These are phyloP conservation scores for Penicillium riverlandense DNA, from an alignment of 495 filamentous ascomycete species.

Conservation along the genomic window DNA sequence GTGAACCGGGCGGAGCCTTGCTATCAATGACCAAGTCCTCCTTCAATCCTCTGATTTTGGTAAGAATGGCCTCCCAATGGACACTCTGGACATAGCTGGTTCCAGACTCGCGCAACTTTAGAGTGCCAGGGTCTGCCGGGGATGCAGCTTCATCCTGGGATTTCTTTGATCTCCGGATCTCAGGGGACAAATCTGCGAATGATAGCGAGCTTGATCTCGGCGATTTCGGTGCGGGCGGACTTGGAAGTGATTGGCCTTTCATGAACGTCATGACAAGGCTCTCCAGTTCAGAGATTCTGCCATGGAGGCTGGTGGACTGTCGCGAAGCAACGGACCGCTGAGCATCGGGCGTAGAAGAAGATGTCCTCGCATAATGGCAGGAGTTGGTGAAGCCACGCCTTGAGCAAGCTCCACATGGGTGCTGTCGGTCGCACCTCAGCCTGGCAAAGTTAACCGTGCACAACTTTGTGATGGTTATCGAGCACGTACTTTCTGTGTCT, in stretches of 20 bases:
- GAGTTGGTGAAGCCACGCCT: constrained; percentile 1
- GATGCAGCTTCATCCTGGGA: not conserved
- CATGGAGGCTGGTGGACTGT: too few species aligned
- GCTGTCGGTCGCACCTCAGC: constrained; percentile 19
- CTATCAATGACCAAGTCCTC: constrained; percentile 7
- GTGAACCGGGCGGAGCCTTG: constrained; percentile 9
- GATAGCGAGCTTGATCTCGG: too few species aligned
- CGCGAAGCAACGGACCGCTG: too few species aligned
- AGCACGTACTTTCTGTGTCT: constrained; percentile 22
- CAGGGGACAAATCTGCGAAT: constrained; percentile 4
- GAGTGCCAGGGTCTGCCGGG: constrained; percentile 14
- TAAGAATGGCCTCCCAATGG: constrained; percentile 8
- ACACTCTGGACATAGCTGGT: constrained; percentile 7
- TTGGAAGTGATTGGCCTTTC: too few species aligned
- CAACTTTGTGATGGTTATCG: not conserved
- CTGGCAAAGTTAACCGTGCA: constrained; percentile 6
- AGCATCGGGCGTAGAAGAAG: too few species aligned
- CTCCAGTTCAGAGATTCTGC: too few species aligned
- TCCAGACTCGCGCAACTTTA: constrained; percentile 14
- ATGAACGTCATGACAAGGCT: too few species aligned
- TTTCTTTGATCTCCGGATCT: constrained; percentile 3
- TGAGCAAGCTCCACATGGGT: constrained; percentile 11
- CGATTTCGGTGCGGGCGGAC: too few species aligned
- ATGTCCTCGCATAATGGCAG: constrained; percentile 5
- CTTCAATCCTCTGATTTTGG: constrained; percentile 4